Evolutionary conservation across 306 rosid species (phyloP).

Genomic region (Vigna mungo): DNA sequence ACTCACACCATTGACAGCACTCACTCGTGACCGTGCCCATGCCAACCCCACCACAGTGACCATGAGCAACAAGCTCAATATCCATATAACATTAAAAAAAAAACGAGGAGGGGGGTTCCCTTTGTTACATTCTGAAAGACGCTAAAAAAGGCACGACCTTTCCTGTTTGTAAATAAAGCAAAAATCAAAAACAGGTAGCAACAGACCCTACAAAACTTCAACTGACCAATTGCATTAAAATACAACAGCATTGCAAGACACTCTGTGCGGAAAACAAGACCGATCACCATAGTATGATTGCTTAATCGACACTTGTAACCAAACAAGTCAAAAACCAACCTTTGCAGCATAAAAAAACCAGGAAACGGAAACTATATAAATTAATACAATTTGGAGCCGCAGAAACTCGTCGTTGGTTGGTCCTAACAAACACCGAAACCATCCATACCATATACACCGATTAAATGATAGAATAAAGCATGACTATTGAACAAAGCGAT

Average conservation of each 20-base stretch:
- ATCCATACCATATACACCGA: background rate
- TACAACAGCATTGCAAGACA: constrained; percentile 25
- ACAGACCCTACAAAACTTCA: background rate
- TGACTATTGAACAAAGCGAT: constrained; percentile 1
- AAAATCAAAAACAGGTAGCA: background rate
- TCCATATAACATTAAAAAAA: constrained; percentile 1
- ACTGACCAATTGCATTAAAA: constrained; percentile 6
- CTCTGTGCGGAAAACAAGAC: background rate
- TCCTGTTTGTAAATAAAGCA: constrained; percentile 10
- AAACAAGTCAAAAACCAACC: constrained; percentile 26
- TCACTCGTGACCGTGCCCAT: constrained; percentile 9
- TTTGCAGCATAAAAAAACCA: constrained; percentile 29
- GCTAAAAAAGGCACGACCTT: constrained; percentile 15
- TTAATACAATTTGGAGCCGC: background rate
- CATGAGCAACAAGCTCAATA: constrained; percentile 8
- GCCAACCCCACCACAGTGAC: constrained; percentile 8
- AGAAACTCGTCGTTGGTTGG: constrained; percentile 4
- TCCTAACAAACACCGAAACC: constrained; percentile 8
- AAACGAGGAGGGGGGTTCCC: background rate
- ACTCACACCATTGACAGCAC: background rate
- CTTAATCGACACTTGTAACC: background rate
- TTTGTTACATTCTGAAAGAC: background rate
- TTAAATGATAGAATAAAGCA: constrained; percentile 13
- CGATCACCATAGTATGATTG: constrained; percentile 5
- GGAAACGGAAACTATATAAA: background rate